These are phyloP conservation scores for Oropetium thomaeum DNA, from an alignment of 176 grass and related monocot genomes.

Conservation along the genomic window DNA sequence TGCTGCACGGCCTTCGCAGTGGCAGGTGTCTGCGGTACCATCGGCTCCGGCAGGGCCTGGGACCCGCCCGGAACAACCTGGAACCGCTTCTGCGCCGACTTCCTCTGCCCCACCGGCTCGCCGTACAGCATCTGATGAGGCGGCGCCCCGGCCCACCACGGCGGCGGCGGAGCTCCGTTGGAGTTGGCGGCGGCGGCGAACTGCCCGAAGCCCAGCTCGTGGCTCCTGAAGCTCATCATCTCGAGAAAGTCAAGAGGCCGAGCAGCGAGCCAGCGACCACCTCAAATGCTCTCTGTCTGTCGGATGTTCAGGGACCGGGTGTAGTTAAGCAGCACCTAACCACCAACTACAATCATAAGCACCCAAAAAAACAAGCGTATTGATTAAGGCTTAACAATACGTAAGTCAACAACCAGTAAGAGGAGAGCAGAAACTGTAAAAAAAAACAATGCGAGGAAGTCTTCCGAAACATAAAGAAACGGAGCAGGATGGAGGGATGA, in stretches of 20 bases:
- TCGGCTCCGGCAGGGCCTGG: slow-evolving; percentile 31
- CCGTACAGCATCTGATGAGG: slow-evolving; percentile 44
- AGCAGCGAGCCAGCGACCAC: slow-evolving; percentile 5
- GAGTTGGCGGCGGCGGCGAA: neutral
- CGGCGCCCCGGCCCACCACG: slow-evolving; percentile 54
- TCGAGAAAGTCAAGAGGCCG: neutral
- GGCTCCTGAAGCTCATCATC: slow-evolving; percentile 50
- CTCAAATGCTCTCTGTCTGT: neutral
- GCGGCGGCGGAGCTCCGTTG: slow-evolving; percentile 20
- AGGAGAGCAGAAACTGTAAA: neutral
- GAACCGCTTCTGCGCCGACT: slow-evolving; percentile 32
- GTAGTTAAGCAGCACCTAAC: slow-evolving; percentile 24
- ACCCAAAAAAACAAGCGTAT: slow-evolving; percentile 8
- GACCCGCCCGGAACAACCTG: slow-evolving; percentile 39
- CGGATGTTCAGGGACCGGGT: neutral
- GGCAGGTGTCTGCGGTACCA: neutral
- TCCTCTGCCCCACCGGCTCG: slow-evolving; percentile 41
- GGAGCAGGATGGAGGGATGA: neutral
- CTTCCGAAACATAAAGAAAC: neutral
- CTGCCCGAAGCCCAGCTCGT: slow-evolving; percentile 32
- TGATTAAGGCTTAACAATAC: neutral
- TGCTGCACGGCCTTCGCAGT: neutral
- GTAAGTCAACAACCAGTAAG: neutral
- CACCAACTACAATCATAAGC: slow-evolving; percentile 39
- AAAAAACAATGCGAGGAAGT: neutral